Conservation (phyloP, 805 yeast species). For the Candida peoriensis region DNA sequence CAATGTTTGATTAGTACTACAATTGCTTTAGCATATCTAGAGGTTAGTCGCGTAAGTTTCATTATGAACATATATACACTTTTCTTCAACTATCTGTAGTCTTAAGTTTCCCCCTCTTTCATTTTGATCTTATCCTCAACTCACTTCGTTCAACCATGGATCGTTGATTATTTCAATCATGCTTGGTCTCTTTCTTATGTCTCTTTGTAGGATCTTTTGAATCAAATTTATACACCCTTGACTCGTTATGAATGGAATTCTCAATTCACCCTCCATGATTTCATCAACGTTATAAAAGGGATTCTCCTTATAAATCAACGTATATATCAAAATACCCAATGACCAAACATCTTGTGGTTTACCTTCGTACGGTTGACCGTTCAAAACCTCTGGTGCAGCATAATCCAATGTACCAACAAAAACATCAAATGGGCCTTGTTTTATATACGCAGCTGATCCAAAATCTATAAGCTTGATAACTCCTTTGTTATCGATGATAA, state of each 20-base stretch:
- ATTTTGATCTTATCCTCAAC: not conserved
- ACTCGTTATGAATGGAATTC: conserved; percentile 60
- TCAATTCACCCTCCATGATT: conserved; percentile 83
- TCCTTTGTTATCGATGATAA: conserved; percentile 80
- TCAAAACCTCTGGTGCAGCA: conserved; percentile 94
- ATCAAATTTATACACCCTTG: conserved; percentile 60
- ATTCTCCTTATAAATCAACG: conserved; percentile 87
- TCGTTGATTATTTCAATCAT: conserved; percentile 67
- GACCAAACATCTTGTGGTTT: conserved; percentile 98
- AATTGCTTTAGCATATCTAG: too few relatives aligned
- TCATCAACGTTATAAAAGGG: conserved; percentile 96
- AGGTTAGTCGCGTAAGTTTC: too few relatives aligned
- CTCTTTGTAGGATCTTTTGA: conserved; percentile 60
- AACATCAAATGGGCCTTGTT: conserved; percentile 93
- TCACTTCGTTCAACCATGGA: conserved; percentile 51
- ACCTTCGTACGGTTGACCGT: conserved; percentile 87
- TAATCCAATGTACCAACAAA: conserved; percentile 97
- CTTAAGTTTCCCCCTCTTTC: not conserved
- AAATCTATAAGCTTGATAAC: conserved; percentile 85
- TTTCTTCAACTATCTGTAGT: too few relatives aligned
- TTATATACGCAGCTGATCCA: conserved; percentile 89
- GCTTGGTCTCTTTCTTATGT: conserved; percentile 62
- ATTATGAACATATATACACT: too few relatives aligned
- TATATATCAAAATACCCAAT: conserved; percentile 83
- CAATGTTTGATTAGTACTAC: too few relatives aligned